Evolutionary conservation across 805 yeast species (phyloP), one percentile per base, ranked within the genome.

Genomic region (Sugiyamaella chiloensis): DNA sequence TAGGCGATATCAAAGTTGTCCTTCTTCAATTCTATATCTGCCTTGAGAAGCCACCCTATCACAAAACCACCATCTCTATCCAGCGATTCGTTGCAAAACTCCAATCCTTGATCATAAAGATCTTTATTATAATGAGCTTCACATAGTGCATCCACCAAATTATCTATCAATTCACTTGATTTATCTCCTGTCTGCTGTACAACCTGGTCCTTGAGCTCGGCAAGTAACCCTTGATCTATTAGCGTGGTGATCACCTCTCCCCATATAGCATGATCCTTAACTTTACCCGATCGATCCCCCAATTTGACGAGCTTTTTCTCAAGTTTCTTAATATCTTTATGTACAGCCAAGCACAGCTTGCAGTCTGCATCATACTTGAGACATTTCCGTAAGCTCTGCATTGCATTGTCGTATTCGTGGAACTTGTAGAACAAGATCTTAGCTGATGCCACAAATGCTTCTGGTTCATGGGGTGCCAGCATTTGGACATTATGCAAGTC

Each of bases 281-380:
- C 58, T 7, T 55, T 30, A 12, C 54, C 42, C 6, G 55, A 53
- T 17, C 42, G 48, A 5, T 46, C 48, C 26, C 51, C 43, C 19
- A 51, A 53, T 16, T 50, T 49, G 17, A 59, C 51, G 21, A 65
- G 52, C 40, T 42, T 34, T 46, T 61, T 61, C 45, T 63, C 57
- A 8, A 57, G 52, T 42, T 50, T 39, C 21, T 65, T 54, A 24
- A 64, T 54, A 46, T 49, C 47, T 51, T 57, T 61, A 42, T 57
- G 55, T 7, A 67, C 57, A 53, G 66, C 50, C 55, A 81, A 79
- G 63, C 96, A 88, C 2, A 65, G 67, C 23, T 67, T 67, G 54
- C 74, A 76, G 52, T 87, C 96, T 64, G 87, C 85, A 63, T 91
- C 91, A 37, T 79, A 74, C 46, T 85, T 80, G 42, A 91, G 68